phyloP scores from a whole-genome alignment of 441 rosid genomes.

The Monsonia emarginata region DNA sequence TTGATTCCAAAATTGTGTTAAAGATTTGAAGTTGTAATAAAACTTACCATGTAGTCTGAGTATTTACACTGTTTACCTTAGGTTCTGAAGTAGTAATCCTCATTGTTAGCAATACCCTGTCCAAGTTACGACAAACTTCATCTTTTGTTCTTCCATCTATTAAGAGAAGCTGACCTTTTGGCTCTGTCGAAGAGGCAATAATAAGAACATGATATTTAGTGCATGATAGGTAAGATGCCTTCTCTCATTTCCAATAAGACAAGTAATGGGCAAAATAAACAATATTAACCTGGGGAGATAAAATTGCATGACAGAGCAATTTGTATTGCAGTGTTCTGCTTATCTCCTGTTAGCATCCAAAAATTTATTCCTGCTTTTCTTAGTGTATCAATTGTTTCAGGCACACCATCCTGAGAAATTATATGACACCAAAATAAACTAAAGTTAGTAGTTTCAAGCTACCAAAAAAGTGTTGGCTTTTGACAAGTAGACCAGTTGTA shows the following conservation, averaged over 20 bases:
- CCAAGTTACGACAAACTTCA: conserved; percentile 78
- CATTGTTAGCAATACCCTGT: conserved; percentile 94
- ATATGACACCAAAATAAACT: not conserved
- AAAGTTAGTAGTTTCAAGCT: not conserved
- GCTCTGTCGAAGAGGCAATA: conserved; percentile 41
- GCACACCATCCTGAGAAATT: conserved; percentile 56
- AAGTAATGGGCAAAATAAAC: not conserved
- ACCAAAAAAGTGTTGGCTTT: not conserved
- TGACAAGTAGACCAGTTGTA: conserved; percentile 3
- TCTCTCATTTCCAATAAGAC: not conserved
- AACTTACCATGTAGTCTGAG: not conserved
- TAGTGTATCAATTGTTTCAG: conserved; percentile 67
- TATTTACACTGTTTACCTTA: conserved; percentile 42
- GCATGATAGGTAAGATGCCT: not conserved
- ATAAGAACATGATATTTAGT: conserved; percentile 5
- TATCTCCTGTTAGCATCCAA: conserved; percentile 82
- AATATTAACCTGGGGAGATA: conserved; percentile 49
- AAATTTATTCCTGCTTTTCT: conserved; percentile 72
- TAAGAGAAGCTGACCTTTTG: conserved; percentile 91
- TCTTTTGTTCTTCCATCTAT: conserved; percentile 92
- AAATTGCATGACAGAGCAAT: conserved; percentile 75
- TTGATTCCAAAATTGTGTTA: not conserved
- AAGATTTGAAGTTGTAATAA: conserved; percentile 10
- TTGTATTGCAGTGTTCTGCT: conserved; percentile 71
- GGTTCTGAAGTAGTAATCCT: conserved; percentile 83